These are phyloP conservation scores for Myotisia sp. DNA, from an alignment of 2,329 filamentous ascomycete genomes.

Conservation along the genomic window DNA sequence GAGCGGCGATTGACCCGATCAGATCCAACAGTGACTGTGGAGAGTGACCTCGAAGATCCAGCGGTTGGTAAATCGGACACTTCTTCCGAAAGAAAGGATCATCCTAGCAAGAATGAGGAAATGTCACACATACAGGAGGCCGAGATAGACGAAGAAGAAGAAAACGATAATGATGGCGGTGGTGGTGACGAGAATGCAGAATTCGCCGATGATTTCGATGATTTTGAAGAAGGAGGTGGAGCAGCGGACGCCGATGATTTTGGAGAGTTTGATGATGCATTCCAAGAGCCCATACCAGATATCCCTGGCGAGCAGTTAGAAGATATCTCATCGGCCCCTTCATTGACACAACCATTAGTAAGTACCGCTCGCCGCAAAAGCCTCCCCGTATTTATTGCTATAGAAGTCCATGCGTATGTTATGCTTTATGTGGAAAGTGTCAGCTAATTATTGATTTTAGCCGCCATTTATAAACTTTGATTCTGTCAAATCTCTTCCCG, in stretches of 20 bases:
- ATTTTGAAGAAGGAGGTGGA: constrained; percentile 39
- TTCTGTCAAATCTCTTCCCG: constrained; percentile 34
- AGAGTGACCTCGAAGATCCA: constrained; percentile 34
- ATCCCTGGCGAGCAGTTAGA: too few species aligned
- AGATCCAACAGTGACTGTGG: constrained; percentile 41
- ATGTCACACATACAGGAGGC: constrained; percentile 33
- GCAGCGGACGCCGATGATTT: constrained; percentile 40
- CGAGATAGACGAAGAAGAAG: constrained; percentile 31
- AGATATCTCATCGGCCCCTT: too few species aligned
- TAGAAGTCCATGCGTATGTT: too few species aligned
- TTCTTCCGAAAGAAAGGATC: constrained; percentile 15
- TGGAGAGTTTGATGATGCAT: constrained; percentile 54
- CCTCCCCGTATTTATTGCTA: too few species aligned
- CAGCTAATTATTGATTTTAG: constrained; percentile 13
- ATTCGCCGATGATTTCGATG: constrained; percentile 46
- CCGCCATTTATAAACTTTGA: constrained; percentile 39
- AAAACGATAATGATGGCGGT: constrained; percentile 38
- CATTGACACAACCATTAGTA: too few species aligned
- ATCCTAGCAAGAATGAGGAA: constrained; percentile 49
- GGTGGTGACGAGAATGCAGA: constrained; percentile 57
- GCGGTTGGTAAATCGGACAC: constrained; percentile 27
- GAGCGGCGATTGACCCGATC: constrained; percentile 47
- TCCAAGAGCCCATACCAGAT: constrained; percentile 44
- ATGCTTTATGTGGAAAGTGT: too few species aligned
- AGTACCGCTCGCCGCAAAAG: too few species aligned